These are phyloP conservation scores for Paramecium tetraurelia DNA, from an alignment of 73 alveolate species.

Conservation along the genomic window DNA sequence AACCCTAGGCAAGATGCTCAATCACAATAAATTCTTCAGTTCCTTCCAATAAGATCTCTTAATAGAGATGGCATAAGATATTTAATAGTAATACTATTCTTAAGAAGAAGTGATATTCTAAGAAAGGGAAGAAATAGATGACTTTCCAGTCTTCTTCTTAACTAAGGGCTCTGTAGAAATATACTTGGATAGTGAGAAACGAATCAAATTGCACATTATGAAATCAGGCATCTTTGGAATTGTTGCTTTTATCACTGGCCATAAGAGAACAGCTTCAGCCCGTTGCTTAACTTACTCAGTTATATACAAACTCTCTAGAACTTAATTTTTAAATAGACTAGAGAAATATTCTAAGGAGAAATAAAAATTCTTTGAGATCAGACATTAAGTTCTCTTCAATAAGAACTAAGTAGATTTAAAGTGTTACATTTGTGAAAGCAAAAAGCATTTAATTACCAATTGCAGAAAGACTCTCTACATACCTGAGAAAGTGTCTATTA, in stretches of 20 bases:
- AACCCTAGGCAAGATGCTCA: constrained; percentile 16
- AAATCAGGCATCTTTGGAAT: constrained; percentile 7
- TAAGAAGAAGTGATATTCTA: constrained; percentile 40
- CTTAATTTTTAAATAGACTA: neutral
- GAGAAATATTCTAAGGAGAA: neutral
- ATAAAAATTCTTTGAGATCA: neutral
- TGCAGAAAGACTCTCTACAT: neutral
- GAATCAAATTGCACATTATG: neutral
- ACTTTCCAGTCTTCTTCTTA: neutral
- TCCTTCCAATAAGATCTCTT: neutral
- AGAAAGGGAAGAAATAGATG: constrained; percentile 2
- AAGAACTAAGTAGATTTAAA: neutral
- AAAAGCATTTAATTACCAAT: neutral
- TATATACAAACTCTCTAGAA: constrained; percentile 1
- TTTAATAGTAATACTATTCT: constrained; percentile 41
- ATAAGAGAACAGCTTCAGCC: constrained; percentile 30
- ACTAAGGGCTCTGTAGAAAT: neutral
- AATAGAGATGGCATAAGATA: constrained; percentile 32
- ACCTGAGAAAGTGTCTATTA: neutral
- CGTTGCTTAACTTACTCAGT: constrained; percentile 1
- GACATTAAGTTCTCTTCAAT: neutral
- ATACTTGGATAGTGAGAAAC: neutral
- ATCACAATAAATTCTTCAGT: constrained; percentile 2
- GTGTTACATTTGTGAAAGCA: constrained; percentile 29
- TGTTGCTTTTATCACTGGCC: constrained; percentile 2